Evolutionary conservation across 2,329 filamentous ascomycete genomes (phyloP), one percentile per base, ranked within the genome.

Genomic region (Blastomyces emzantsi): DNA sequence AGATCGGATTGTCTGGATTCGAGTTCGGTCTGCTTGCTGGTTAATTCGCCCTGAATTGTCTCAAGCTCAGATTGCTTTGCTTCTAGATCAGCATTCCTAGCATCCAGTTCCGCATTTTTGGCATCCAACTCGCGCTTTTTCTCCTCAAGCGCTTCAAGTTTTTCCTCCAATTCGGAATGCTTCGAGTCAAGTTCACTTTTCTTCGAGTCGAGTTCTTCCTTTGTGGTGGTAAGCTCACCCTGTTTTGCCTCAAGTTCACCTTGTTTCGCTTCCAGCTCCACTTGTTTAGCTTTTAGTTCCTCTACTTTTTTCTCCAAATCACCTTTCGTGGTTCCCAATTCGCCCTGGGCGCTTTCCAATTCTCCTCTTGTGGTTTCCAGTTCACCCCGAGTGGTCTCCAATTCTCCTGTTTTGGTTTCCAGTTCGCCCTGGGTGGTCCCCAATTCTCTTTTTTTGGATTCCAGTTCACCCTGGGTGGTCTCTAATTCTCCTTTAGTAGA

Each of bases 71-170:
- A 58, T 57, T 69, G 64, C 54, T 69, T 66, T 11, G 59, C 62
- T 30, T 66, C 69, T 17, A 74, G 63, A 15, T 71, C 66, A 6
- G 63, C 56, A 58, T 72, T 64, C 25, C 70, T 39, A 59, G 47
- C 33, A 61, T 66, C 69, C 19, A 74, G 63, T 15, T 72, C 67
- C 5, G 62, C 56, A 58, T 72, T 64, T 25, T 71, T 39, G 61
- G 47, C 41, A 62, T 66, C 60, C 43, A 78, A 65, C 17, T 73
- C 73, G n/a, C 69, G 63, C 58, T 76, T 69, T 62, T 72, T 74
- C 22, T 68, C 67, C 30, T 72, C 69, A 36, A 75, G 66, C 51
- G 73, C 69, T 30, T 70, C 66, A 52, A 73, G 72, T 61, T 67
- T 70, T 6, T 66, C 56, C 45, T 67, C 63, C 17, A 72, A 61